Conservation (phyloP, 1,139 yeast genomes). For the Geotrichum histeridarum region DNA sequence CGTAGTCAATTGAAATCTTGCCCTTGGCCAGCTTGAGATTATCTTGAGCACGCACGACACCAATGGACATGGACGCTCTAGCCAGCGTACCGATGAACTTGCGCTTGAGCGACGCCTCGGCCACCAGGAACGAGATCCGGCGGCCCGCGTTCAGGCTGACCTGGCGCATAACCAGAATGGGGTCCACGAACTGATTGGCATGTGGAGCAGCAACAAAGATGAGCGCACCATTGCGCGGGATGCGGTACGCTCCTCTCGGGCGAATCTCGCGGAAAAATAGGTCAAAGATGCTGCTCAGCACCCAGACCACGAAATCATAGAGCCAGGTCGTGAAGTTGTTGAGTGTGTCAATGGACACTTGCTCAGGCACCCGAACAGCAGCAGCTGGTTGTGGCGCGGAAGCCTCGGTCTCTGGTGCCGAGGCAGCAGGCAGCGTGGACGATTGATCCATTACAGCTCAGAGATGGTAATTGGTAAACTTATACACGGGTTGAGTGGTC, state of each 20-base stretch:
- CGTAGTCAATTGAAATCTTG: constrained; percentile 48
- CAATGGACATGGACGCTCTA: constrained; percentile 71
- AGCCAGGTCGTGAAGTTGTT: constrained; percentile 25
- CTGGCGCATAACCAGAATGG: constrained; percentile 76
- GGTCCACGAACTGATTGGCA: constrained; percentile 95
- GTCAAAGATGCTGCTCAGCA: constrained; percentile 42
- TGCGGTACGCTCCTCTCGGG: constrained; percentile 83
- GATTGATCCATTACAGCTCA: neutral
- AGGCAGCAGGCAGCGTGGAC: neutral
- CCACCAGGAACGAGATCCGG: constrained; percentile 79
- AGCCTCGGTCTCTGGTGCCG: neutral
- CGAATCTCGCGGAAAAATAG: constrained; percentile 83
- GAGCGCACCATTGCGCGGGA: constrained; percentile 79
- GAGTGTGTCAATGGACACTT: constrained; percentile 24
- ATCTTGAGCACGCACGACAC: constrained; percentile 90
- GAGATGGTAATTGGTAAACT: neutral
- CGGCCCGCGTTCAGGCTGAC: constrained; percentile 67
- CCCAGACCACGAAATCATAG: constrained; percentile 39
- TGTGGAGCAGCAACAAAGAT: constrained; percentile 97
- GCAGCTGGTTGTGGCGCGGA: neutral
- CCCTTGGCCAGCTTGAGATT: constrained; percentile 61
- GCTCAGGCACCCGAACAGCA: neutral
- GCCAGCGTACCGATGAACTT: constrained; percentile 72
- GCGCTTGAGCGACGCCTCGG: constrained; percentile 69
- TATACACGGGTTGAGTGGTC: neutral